Base-by-base conservation (phyloP, 148 eudicot species). In the Nepenthes gracilis region DNA sequence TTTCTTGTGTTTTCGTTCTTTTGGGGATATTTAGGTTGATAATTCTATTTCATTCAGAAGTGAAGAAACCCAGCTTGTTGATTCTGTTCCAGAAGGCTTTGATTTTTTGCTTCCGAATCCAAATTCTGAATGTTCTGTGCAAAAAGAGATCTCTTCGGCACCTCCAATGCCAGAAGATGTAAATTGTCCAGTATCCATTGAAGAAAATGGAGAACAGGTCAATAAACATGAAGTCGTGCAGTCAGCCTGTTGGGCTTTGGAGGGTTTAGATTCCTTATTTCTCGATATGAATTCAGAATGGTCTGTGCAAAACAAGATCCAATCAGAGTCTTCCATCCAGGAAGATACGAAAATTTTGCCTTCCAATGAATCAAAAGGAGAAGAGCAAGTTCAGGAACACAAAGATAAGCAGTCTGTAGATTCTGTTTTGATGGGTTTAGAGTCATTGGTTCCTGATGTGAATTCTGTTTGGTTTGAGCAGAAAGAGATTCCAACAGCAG, bases 1-100 rank as follows among this genome's bases (percentile, higher is more conserved):
- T 58, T 61, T 68, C 34, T 47, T 10, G 38, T 43, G 0, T 47
- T 48, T 54, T 4, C 23, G 23, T 34, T 40, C 59, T 51, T 2
- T 2, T 55, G 65, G 61, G 47, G 12, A 56, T 36, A 43, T 74
- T 36, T 62, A 88, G 93, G 75, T 81, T 65, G 82, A 80, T 59
- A 61, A 62, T 36, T 23, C 23, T 23, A 14, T 51, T 15, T 52
- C 35, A 36, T 70, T 36, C 35, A 6, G 51, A 67, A 62, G 33
- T 52, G 75, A 66, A 65, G 74, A 60, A 45, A 54, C 49, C 5
- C 35, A 66, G 40, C 7, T n/a, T 34, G 65, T 55, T 32, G 63
- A 58, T 62, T 72, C 69, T 34, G 56, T 58, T 45, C 15, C 64
- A 36, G 78, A 75, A 55, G 71, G 67, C 54, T 57, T 72, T 11